A percentile compares a stretch with the other conserved stretches of the same genome.
These are phyloP conservation scores for Leccinum uliginosum DNA, from an alignment of 768 basidiomycete species.

Conservation along the genomic window DNA sequence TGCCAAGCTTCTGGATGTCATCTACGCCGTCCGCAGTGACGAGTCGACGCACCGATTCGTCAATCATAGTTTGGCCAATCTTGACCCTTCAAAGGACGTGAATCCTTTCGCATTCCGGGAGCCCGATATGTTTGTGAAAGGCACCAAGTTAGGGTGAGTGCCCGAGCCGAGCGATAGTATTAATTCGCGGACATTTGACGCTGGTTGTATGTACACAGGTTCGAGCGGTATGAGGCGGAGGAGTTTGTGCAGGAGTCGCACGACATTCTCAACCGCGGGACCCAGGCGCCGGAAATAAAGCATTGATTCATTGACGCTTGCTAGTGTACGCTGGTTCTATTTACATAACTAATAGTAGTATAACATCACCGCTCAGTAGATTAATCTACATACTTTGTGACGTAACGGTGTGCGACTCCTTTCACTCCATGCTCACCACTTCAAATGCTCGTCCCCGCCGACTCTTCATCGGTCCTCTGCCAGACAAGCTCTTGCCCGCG, in stretches of 20 bases:
- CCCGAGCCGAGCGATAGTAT: background rate
- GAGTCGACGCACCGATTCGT: slow-evolving; percentile 93
- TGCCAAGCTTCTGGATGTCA: slow-evolving; percentile 81
- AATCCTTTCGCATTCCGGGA: slow-evolving; percentile 90
- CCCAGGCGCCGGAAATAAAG: slow-evolving; percentile 24
- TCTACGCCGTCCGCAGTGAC: slow-evolving; percentile 90
- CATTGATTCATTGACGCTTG: slow-evolving; percentile 15
- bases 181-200: slow-evolving; percentile 17
- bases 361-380: slow-evolving; percentile 20
- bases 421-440: background rate
- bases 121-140: slow-evolving; percentile 82
- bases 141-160: slow-evolving; percentile 66
- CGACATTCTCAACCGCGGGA: slow-evolving; percentile 39
- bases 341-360: slow-evolving; percentile 6
- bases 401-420: slow-evolving; percentile 20
- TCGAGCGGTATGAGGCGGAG: slow-evolving; percentile 64
- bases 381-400: slow-evolving; percentile 13
- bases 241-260: slow-evolving; percentile 61
- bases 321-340: background rate
- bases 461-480: slow-evolving; percentile 75
- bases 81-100: slow-evolving; percentile 70
- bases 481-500: slow-evolving; percentile 49
- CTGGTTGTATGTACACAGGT: slow-evolving; percentile 45
- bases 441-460: slow-evolving; percentile 29
- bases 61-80: slow-evolving; percentile 91